Base-by-base conservation (phyloP, 2,329 filamentous ascomycete species). In the Sporothrix euskadiensis region DNA sequence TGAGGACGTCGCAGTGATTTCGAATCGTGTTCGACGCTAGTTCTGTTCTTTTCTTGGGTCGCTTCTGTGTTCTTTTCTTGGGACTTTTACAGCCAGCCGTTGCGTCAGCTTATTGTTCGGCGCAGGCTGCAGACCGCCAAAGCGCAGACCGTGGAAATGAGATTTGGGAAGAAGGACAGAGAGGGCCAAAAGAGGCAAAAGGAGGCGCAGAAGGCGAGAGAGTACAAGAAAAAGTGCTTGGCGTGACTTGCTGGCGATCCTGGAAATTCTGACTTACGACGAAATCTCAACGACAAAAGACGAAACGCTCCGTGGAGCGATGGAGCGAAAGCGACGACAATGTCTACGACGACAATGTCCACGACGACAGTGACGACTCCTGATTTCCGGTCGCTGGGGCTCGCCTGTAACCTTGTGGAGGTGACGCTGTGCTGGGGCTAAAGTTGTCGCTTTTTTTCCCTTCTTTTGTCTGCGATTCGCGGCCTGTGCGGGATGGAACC, bases 291-390 rank as follows among this genome's bases (percentile, higher is more conserved):
- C 12, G 30, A 30, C 49, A 6, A 61, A 19, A 52, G 44, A 54
- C 41, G 57, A 19, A 44, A 54, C 41, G 57, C 52, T 49, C 57
- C 35, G 57, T n/a, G 57, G 26, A 26, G 54, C 41, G 30, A 19
- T n/a, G 44, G 16, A 26, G 26, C 26, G 26, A 2, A n/a, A 26
- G 39, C 19, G 39, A 19, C 57, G 10, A 57, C 26, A 26, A 26
- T 26, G 26, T 2, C 26, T 2, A 26, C 8, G 19, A 39, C 14
- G 49, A n/a, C 19, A 39, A n/a, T 5, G 69, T 39, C 56, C 35
- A 65, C 69, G 69, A 72, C 63, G 71, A 59, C 63, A 69, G 32
- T 69, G 71, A 69, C 63, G 71, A 69, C 52, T 69, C 63, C 63
- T 61, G 52, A 57, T 70, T 69, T 70, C n/a, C 39, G 68, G 52